Evolutionary conservation across 495 filamentous ascomycete genomes (phyloP).

Genomic region (Cercophora newfieldiana): DNA sequence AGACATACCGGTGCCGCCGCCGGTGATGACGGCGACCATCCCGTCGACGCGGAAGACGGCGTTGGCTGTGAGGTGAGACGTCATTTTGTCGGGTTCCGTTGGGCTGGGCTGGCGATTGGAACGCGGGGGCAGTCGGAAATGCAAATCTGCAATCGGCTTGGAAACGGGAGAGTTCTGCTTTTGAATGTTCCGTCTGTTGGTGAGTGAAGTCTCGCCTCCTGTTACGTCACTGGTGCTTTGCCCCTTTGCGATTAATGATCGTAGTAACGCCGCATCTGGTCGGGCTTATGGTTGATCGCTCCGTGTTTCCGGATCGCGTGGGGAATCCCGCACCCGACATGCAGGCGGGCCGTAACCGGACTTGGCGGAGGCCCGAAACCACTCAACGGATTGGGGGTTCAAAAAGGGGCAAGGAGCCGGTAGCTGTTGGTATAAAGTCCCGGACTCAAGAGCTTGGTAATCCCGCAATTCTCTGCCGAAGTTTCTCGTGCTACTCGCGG

Average conservation of each 20-base stretch:
- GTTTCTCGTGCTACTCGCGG: no score
- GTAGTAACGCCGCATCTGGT: background rate
- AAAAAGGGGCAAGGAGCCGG: no score
- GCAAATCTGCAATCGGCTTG: background rate
- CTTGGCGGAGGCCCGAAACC: background rate
- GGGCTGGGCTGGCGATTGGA: conserved; percentile 3
- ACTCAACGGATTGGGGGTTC: background rate
- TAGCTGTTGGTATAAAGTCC: no score
- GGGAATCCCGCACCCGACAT: background rate
- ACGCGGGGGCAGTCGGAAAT: background rate
- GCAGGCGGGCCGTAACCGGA: background rate
- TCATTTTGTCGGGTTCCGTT: conserved; percentile 18
- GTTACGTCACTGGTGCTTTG: background rate
- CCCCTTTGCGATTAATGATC: background rate
- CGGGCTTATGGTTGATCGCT: background rate
- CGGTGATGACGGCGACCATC: conserved; percentile 62
- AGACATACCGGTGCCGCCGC: conserved; percentile 56
- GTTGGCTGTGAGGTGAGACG: conserved; percentile 18
- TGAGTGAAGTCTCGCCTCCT: background rate
- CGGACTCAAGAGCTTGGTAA: no score
- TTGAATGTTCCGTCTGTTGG: background rate
- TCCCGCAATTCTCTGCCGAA: no score
- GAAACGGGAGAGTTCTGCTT: background rate
- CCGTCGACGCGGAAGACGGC: conserved; percentile 57
- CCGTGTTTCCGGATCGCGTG: background rate